These are phyloP conservation scores for Theobroma cacao DNA, from an alignment of 345 rosid species.

Conservation along the genomic window DNA sequence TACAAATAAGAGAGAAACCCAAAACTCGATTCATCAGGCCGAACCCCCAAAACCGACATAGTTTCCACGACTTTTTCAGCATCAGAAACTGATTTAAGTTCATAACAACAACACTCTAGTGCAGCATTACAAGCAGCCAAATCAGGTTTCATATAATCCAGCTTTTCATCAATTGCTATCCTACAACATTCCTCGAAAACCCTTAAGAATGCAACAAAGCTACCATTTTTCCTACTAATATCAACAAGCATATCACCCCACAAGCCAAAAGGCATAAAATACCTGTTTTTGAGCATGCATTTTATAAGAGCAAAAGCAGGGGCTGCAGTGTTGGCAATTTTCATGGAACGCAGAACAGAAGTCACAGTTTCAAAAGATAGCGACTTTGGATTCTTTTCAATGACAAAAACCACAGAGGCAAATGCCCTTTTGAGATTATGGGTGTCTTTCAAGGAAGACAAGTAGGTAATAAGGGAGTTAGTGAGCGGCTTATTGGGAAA, in stretches of 20 bases:
- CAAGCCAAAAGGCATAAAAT: constrained; percentile 66
- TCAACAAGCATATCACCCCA: constrained; percentile 73
- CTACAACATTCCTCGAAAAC: constrained; percentile 71
- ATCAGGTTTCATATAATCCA: constrained; percentile 72
- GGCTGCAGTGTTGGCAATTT: constrained; percentile 44
- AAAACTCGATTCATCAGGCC: constrained; percentile 71
- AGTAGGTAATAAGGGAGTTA: constrained; percentile 65
- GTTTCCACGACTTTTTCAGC: constrained; percentile 64
- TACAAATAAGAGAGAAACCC: constrained; percentile 83
- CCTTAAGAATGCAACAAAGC: constrained; percentile 47
- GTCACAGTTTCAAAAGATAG: constrained; percentile 53
- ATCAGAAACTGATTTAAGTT: constrained; percentile 56
- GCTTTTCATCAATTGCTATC: constrained; percentile 71
- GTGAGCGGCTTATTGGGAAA: constrained; percentile 59
- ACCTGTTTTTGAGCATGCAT: constrained; percentile 78
- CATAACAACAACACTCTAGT: constrained; percentile 62
- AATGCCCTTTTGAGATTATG: constrained; percentile 90
- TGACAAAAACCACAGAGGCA: constrained; percentile 67
- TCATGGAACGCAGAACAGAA: constrained; percentile 61
- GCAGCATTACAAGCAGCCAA: constrained; percentile 71
- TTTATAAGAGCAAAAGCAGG: constrained; percentile 83
- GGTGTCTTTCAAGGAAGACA: constrained; percentile 45
- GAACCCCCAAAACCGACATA: constrained; percentile 68
- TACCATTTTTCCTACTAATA: constrained; percentile 46
- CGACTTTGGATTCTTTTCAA: constrained; percentile 59